Base-by-base conservation (phyloP, 805 yeast genomes). In the Pichia phayaonensis region DNA sequence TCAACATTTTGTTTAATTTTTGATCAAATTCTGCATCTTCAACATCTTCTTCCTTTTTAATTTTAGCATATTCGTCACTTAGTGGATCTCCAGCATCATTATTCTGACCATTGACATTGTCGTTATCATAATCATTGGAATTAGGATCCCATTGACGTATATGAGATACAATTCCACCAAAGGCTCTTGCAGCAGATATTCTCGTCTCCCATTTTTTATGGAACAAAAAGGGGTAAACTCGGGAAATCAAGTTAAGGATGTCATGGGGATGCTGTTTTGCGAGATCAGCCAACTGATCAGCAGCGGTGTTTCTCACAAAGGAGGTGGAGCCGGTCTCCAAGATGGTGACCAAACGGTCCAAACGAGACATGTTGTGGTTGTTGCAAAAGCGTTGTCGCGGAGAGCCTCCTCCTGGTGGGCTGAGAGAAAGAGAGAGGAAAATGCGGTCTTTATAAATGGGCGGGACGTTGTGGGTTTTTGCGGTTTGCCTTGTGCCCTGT, bases 191-290 rank as follows among this genome's bases (percentile, higher is more conserved):
- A 1, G 99, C 94, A 1, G 98, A 83, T 1, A 86, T 84, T 64
- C 99, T 77, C 0, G 99, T 90, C 65, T 94, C 99, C 99, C 99
- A 94, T 68, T 84, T 89, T 51, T 74, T 76, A 24, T 89, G 81
- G 60, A 81, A 78, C 52, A 94, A 73, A 64, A 82, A 94, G 0
- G 99, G 98, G 59, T 90, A 88, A 1, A 94, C 96, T 52, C 98
- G 75, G 16, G 96, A 88, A 34, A 94, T 70, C 41, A 94, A 70
- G 51, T 84, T 84, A 48, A 89, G 74, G 21, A 87, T 80, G 60
- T 94, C 98, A 61, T 92, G 98, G 0, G 98, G 97, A 61, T 94
- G 98, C 42, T 86, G 85, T 65, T 86, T 86, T 26, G 97, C 97
- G 39, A 95, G 75, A 58, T 92, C 98, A 6, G 96, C 88, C 57